Percentiles rank a stretch among this genome's conserved stretches.
phyloP scores from a whole-genome alignment of 495 filamentous ascomycete genomes.

The Penicillium robsamsonii region DNA sequence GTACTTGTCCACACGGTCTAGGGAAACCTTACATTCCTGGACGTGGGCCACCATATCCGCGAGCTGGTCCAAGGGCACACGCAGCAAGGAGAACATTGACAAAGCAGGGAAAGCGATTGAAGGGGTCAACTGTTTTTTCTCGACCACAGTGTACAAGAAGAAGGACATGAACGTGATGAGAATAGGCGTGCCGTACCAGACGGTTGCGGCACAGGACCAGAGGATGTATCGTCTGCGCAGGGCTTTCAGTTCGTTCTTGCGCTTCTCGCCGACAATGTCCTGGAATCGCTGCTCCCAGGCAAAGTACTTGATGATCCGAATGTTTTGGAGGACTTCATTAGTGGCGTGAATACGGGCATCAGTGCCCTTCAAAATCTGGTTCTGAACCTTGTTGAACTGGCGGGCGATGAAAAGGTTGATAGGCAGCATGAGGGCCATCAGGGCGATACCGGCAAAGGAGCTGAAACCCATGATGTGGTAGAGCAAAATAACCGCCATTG shows the following conservation, averaged over 20 bases:
- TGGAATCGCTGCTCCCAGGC: slow-evolving; percentile 96
- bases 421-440: slow-evolving; percentile 86
- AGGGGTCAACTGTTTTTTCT: slow-evolving; percentile 84
- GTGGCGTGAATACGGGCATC: slow-evolving; percentile 96
- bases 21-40: slow-evolving; percentile 93
- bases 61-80: slow-evolving; percentile 91
- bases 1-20: slow-evolving; percentile 96
- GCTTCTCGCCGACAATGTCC: slow-evolving; percentile 82
- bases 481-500: slow-evolving; percentile 71
- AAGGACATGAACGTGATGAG: slow-evolving; percentile 96
- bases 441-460: slow-evolving; percentile 88
- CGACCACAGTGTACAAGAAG: slow-evolving; percentile 85
- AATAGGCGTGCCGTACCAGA: slow-evolving; percentile 96
- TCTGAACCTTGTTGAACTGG: slow-evolving; percentile 80
- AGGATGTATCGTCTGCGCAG: slow-evolving; percentile 81
- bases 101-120: slow-evolving; percentile 96
- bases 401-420: slow-evolving; percentile 84
- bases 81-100: slow-evolving; percentile 92
- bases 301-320: slow-evolving; percentile 99
- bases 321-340: slow-evolving; percentile 96
- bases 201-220: slow-evolving; percentile 85
- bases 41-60: slow-evolving; percentile 99
- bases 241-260: slow-evolving; percentile 71
- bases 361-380: slow-evolving; percentile 87
- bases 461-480: slow-evolving; percentile 89